Conservation (phyloP, 2,329 filamentous ascomycete species). For the Eutypa lata region DNA sequence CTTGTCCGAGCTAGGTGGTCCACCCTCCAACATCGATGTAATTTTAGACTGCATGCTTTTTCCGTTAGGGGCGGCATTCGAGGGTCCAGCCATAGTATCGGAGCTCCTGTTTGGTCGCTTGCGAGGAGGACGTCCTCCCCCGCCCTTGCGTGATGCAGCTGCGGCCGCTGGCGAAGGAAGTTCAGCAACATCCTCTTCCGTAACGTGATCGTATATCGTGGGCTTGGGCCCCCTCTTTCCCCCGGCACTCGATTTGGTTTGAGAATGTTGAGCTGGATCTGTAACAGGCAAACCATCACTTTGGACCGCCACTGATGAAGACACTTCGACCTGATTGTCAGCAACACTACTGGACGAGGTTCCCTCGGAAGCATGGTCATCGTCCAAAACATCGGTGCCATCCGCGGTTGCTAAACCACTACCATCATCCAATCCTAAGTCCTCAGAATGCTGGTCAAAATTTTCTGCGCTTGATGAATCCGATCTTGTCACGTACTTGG, state of each 20-base stretch:
- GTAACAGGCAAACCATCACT: conserved; percentile 1
- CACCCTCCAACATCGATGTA: conserved; percentile 15
- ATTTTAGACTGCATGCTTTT: conserved; percentile 17
- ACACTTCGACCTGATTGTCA: conserved; percentile 11
- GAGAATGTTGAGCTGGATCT: not conserved
- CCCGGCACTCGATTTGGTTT: conserved; percentile 11
- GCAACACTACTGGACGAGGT: not conserved
- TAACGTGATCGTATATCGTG: conserved; percentile 16
- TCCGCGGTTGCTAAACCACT: not conserved
- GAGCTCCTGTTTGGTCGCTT: conserved; percentile 1
- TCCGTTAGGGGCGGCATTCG: conserved; percentile 7
- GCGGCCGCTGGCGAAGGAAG: conserved; percentile 16
- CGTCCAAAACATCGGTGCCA: not conserved
- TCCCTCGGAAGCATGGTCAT: not conserved
- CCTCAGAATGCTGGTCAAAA: not conserved
- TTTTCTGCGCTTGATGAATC: not conserved
- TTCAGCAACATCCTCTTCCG: conserved; percentile 4
- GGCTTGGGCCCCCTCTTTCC: conserved; percentile 24
- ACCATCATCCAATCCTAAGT: not conserved
- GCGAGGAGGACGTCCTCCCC: not conserved
- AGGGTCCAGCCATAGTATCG: conserved; percentile 5
- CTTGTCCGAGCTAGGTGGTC: not conserved
- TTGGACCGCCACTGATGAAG: conserved; percentile 13
- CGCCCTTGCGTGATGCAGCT: conserved; percentile 5
- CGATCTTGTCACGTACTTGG: not conserved